Evolutionary conservation across 768 basidiomycete species (phyloP), one percentile per base, ranked within the genome.

Genomic region (Tubosaeta brunneosetosa): DNA sequence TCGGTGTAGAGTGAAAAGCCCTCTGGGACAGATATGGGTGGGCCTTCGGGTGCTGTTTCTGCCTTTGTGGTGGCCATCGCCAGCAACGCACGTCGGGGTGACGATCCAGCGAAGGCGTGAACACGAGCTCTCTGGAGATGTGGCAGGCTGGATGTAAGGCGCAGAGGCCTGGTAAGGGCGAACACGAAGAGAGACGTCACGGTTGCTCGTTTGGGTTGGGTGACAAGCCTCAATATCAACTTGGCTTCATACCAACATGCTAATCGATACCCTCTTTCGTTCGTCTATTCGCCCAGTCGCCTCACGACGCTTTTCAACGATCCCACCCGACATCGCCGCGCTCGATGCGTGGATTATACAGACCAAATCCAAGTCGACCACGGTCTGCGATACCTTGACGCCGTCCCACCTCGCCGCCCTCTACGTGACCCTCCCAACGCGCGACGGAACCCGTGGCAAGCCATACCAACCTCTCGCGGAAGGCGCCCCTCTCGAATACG

Each of bases 1-100:
- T 93, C 90, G 9, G 83, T 84, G 71, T 92, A 86, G 53, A 93
- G 74, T 11, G 78, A 81, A 69, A 83, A 88, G 19, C 88, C 91
- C 53, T 85, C 82, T 2, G 91, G 91, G 36, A 91, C 71, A 33
- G 65, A 59, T 57, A 74, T 62, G 27, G 70, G 45, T 7, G 65
- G 51, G n/a, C 25, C 51, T 26, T 55, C 38, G 9, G 34, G 52
- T 10, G 46, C 51, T 17, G 41, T 36, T 8, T 42, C 27, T 26
- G 34, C 36, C 46, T 43, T 55, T 14, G 43, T 25, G 33, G 40
- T 38, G 7, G 50, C 51, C 36, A 38, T 55, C 27, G 52, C 38
- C 6, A 19, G 40, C 51, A 58, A 51, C 29, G 17, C 25, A 45
- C 48, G 56, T 47, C 43, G 49, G 16, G 26, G 29, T 9, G 29